phyloP scores from a whole-genome alignment of 192 early-diverging fungal species.

The Dissophora ornata region DNA sequence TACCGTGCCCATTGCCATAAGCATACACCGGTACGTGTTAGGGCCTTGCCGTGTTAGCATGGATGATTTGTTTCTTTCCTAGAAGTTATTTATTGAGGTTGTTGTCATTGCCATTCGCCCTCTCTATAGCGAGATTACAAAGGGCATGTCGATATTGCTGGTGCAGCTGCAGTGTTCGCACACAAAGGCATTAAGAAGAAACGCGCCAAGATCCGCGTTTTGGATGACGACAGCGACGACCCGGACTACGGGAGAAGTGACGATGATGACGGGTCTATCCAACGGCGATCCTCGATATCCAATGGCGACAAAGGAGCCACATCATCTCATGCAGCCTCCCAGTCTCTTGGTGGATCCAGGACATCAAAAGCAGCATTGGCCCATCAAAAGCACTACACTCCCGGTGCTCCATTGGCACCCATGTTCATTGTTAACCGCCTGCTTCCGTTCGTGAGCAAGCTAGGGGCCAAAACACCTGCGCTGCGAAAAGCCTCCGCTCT shows the following conservation, averaged over 20 bases:
- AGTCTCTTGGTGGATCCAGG: conserved; percentile 43
- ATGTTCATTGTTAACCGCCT: conserved; percentile 68
- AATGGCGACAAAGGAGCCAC: conserved; percentile 26
- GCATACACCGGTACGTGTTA: conserved; percentile 79
- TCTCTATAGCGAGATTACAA: conserved; percentile 65
- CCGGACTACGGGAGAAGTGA: conserved; percentile 54
- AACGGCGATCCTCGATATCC: not conserved
- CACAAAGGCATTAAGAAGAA: conserved; percentile 53
- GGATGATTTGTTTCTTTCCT: too few relatives aligned
- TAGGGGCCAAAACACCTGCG: conserved; percentile 48
- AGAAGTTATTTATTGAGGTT: too few relatives aligned
- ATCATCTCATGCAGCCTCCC: not conserved
- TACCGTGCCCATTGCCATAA: conserved; percentile 89
- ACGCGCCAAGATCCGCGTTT: conserved; percentile 13
- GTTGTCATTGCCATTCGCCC: too few relatives aligned
- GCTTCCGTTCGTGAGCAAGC: conserved; percentile 53
- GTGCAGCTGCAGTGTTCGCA: conserved; percentile 26
- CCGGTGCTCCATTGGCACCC: conserved; percentile 73
- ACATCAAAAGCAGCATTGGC: conserved; percentile 67
- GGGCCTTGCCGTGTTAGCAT: not conserved
- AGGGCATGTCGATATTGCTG: conserved; percentile 59
- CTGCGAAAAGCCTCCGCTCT: conserved; percentile 65
- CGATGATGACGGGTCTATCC: conserved; percentile 22
- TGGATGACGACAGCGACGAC: conserved; percentile 52
- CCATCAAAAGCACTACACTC: conserved; percentile 70